Evolutionary conservation across 2,329 filamentous ascomycete species (phyloP), one percentile per base, ranked within the genome.

Genomic region (Trichoderma endophyticum): DNA sequence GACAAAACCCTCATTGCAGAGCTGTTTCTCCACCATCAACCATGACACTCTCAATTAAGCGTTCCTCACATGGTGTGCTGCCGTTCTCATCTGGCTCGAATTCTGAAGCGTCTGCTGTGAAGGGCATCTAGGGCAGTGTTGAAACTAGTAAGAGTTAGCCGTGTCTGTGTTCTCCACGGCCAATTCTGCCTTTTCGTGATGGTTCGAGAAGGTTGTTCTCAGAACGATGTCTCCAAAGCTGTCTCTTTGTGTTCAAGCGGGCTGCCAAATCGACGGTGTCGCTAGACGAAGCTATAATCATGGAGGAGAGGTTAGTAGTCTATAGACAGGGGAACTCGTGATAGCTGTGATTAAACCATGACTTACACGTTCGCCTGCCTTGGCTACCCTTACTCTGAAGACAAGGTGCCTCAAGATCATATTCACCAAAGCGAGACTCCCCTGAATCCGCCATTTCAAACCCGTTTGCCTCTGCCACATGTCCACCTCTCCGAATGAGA

Each of bases 401-500:
- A 24, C 11, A 26, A 21, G 67, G 28, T 8, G 57, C 7, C 11
- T 9, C 32, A 28, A 24, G 11, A 3, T 4, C 21, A 24, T 34
- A 28, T 28, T 54, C 39, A 15, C 61, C 67, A n/a, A 26, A 43
- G 3, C 30, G 26, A 12, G 8, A 14, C 14, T 59, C 64, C 9
- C 1, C 51, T 26, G 24, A 18, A 14, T 7, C 9, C 9, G 11
- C 32, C 9, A 8, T 15, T 14, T 62, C 57, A 36, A 24, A 8
- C 8, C 30, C 15, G 4, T 34, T 28, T n/a, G 39, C 7, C 28
- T 70, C 57, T 11, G 15, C 3, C 24, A 12, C 7, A 28, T 62
- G 28, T 15, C 39, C 59, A 18, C 67, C 28, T 51, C 43, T 60
- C 34, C 75, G 75, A n/a, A 79, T 70, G 15, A 86, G 74, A 56